Evolutionary conservation across 2,329 filamentous ascomycete genomes (phyloP), one percentile per base, ranked within the genome.

Genomic region (Hymenoscyphus albidus): DNA sequence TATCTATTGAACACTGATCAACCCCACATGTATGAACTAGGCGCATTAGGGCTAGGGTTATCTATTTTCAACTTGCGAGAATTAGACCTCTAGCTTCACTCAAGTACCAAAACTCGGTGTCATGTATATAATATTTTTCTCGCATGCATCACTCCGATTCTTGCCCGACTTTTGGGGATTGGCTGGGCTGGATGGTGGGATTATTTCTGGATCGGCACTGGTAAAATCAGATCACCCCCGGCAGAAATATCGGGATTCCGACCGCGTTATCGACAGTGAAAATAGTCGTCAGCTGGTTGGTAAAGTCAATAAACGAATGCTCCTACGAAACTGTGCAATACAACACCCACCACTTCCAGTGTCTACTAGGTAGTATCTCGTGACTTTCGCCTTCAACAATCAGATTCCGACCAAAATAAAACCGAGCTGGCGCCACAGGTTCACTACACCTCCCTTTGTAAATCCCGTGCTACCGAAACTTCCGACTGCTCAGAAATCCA

Each of bases 261-360:
- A 51, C 18, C n/a, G 44, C 44, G n/a, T 51, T 51, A 51, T 51
- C 44, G 44, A 51, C 27, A 51, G 44, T n/a, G 44, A 51, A 18
- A 10, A 51, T 51, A 18, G 12, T 12, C 35, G 35, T 35, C 3
- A 51, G n/a, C 44, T 22, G 18, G 9, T 51, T 10, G 10, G 22
- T 22, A 27, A 18, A 51, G 44, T 51, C 44, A 51, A 51, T n/a
- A 22, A 27, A 51, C 10, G 9, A n/a, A 22, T n/a, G 16, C 44
- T 22, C 44, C 22, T 51, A 51, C 44, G 44, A 51, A 51, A 51
- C 18, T 51, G 6, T 10, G 22, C 18, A 51, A 51, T 10, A 51
- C 44, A 18, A 48, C 7, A 18, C 16, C 44, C 18, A 51, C 44
- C 44, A 51, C 10, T 22, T 2, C 5, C 35, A 35, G 35, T 35